Conservation (phyloP, 441 rosid genomes). For the Hypseocharis bilobata region DNA sequence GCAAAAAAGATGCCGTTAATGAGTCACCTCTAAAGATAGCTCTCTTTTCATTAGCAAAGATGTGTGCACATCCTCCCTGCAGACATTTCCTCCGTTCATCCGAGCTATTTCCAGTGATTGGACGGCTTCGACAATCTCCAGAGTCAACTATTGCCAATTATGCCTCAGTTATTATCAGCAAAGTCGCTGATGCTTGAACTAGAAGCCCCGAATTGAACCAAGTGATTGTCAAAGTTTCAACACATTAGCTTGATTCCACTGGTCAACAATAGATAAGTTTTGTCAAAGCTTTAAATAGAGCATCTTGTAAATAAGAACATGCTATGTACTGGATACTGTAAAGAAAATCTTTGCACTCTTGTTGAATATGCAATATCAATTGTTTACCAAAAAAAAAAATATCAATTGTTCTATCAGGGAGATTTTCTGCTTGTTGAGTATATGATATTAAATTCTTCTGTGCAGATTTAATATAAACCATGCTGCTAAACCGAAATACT, state of each 20-base stretch:
- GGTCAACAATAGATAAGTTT: conserved; percentile 6
- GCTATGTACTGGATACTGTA: background rate
- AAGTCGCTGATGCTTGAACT: conserved; percentile 42
- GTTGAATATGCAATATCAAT: conserved; percentile 1
- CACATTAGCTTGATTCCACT: conserved; percentile 6
- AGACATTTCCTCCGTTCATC: conserved; percentile 61
- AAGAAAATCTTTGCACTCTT: background rate
- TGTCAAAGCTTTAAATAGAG: background rate
- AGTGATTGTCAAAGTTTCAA: background rate
- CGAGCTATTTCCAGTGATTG: conserved; percentile 64
- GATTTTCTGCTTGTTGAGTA: too few species aligned
- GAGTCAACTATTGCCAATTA: conserved; percentile 74
- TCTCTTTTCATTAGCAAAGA: conserved; percentile 89
- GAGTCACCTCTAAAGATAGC: conserved; percentile 90
- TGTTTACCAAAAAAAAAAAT: too few species aligned
- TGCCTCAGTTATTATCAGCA: conserved; percentile 61
- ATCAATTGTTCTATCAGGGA: too few species aligned
- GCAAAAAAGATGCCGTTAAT: conserved; percentile 50
- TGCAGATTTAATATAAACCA: too few species aligned
- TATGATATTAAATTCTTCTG: too few species aligned
- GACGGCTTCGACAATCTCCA: conserved; percentile 74
- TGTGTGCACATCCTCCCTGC: conserved; percentile 79
- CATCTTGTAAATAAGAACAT: conserved; percentile 5
- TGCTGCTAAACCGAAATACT: too few species aligned
- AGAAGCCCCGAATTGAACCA: background rate